Conservation (phyloP, 768 basidiomycete species). For the Calocybe indica region DNA sequence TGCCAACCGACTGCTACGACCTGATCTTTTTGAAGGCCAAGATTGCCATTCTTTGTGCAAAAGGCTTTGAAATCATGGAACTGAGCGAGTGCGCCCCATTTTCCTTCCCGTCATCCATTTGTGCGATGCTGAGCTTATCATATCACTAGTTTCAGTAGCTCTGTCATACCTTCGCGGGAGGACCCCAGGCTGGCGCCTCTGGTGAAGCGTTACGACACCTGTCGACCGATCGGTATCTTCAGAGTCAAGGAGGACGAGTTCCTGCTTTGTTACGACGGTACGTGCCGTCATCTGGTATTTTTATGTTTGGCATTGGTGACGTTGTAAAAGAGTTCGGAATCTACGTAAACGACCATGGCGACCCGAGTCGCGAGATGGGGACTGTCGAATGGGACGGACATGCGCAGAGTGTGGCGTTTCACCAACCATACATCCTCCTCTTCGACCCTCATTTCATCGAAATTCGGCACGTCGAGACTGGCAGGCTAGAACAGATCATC, state of each 20-base stretch:
- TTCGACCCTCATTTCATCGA: conserved; percentile 91
- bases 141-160: conserved; percentile 63
- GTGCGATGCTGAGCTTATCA: not conserved
- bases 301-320: conserved; percentile 3
- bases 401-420: conserved; percentile 84
- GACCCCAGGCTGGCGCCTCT: conserved; percentile 56
- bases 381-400: conserved; percentile 95
- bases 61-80: conserved; percentile 98
- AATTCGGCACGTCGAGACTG: conserved; percentile 77
- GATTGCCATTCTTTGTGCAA: conserved; percentile 87
- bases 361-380: conserved; percentile 62
- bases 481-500: conserved; percentile 77
- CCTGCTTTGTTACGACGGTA: conserved; percentile 84
- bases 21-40: conserved; percentile 87
- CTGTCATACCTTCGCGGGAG: conserved; percentile 73
- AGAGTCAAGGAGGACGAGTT: conserved; percentile 83
- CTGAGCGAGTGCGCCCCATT: conserved; percentile 68
- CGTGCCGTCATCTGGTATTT: conserved; percentile 10
- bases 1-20: conserved; percentile 82
- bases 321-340: conserved; percentile 74
- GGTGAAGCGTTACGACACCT: conserved; percentile 75
- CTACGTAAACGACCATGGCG: conserved; percentile 90
- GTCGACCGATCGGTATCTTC: conserved; percentile 87
- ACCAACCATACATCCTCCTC: conserved; percentile 81
- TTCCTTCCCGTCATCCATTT: not conserved